phyloP scores from a whole-genome alignment of 768 basidiomycete genomes.

The Phaeolepiota aurea region DNA sequence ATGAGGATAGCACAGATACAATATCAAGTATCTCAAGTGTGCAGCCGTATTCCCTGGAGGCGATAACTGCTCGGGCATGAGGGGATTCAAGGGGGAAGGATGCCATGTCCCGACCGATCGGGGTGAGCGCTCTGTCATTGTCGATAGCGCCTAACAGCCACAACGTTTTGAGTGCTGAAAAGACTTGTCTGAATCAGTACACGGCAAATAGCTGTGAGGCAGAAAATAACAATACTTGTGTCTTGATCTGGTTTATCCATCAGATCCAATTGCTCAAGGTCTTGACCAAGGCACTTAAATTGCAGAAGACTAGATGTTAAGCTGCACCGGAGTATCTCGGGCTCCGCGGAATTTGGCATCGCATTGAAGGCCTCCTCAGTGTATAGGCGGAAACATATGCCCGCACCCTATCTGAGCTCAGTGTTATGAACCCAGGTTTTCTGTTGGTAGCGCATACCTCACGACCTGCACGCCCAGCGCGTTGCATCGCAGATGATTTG shows the following conservation, averaged over 20 bases:
- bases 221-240: no score
- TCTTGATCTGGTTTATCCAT: slow-evolving; percentile 82
- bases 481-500: slow-evolving; percentile 85
- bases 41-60: slow-evolving; percentile 67
- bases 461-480: slow-evolving; percentile 95
- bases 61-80: slow-evolving; percentile 70
- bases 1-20: slow-evolving; percentile 74
- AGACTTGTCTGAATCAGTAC: slow-evolving; percentile 28
- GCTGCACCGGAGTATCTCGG: slow-evolving; percentile 87
- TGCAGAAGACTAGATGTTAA: slow-evolving; percentile 79
- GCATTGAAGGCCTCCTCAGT: slow-evolving; percentile 70
- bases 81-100: slow-evolving; percentile 88
- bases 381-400: slow-evolving; percentile 88
- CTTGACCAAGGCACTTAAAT: slow-evolving; percentile 75
- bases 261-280: slow-evolving; percentile 74
- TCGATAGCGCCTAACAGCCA: slow-evolving; percentile 78
- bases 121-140: slow-evolving; percentile 54
- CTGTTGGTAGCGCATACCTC: slow-evolving; percentile 41
- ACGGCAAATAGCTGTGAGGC: no score
- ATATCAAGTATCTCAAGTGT: slow-evolving; percentile 77
- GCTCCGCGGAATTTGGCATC: slow-evolving; percentile 62
- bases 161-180: slow-evolving; percentile 60
- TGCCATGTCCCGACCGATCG: slow-evolving; percentile 77
- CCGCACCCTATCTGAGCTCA: slow-evolving; percentile 45
- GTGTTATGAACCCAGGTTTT: not conserved